A percentile compares a stretch with the other conserved stretches of the same genome.
phyloP scores from a whole-genome alignment of 2,329 filamentous ascomycete species.

The Cordyceps sp. region DNA sequence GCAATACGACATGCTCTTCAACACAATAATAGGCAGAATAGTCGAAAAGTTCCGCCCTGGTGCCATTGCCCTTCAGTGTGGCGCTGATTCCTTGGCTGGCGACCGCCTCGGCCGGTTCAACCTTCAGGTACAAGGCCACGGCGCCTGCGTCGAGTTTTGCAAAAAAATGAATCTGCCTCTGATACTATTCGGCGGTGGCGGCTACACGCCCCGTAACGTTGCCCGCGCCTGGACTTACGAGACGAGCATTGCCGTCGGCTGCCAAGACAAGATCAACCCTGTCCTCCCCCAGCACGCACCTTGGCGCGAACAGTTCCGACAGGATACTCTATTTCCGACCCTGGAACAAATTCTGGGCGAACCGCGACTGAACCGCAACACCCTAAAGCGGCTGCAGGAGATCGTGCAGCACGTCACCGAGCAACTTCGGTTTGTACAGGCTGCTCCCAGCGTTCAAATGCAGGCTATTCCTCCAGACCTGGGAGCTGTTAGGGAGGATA shows the following conservation, averaged over 20 bases:
- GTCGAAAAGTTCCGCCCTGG: constrained; percentile 73
- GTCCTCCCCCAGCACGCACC: constrained; percentile 66
- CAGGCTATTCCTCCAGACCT: constrained; percentile 66
- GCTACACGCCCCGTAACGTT: constrained; percentile 93
- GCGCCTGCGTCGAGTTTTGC: constrained; percentile 76
- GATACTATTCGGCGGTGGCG: constrained; percentile 83
- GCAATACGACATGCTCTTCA: constrained; percentile 76
- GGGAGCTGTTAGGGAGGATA: constrained; percentile 46
- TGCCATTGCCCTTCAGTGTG: constrained; percentile 88
- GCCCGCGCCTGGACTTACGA: constrained; percentile 95
- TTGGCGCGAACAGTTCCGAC: constrained; percentile 76
- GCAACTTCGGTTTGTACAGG: constrained; percentile 71
- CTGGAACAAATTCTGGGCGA: constrained; percentile 58
- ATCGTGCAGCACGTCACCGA: constrained; percentile 67
- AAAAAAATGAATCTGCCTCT: constrained; percentile 69
- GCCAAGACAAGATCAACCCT: constrained; percentile 50
- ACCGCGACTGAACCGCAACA: constrained; percentile 60
- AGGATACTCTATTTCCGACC: constrained; percentile 75
- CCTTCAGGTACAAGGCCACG: constrained; percentile 87
- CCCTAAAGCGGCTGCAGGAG: constrained; percentile 55
- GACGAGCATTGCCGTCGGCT: constrained; percentile 74
- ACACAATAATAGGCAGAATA: constrained; percentile 60
- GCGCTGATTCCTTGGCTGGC: constrained; percentile 84
- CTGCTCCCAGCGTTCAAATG: constrained; percentile 77
- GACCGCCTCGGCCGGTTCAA: constrained; percentile 94